A percentile compares a stretch with the other conserved stretches of the same genome.
These are phyloP conservation scores for Chaetomium tenue DNA, from an alignment of 495 filamentous ascomycete species.

Conservation along the genomic window DNA sequence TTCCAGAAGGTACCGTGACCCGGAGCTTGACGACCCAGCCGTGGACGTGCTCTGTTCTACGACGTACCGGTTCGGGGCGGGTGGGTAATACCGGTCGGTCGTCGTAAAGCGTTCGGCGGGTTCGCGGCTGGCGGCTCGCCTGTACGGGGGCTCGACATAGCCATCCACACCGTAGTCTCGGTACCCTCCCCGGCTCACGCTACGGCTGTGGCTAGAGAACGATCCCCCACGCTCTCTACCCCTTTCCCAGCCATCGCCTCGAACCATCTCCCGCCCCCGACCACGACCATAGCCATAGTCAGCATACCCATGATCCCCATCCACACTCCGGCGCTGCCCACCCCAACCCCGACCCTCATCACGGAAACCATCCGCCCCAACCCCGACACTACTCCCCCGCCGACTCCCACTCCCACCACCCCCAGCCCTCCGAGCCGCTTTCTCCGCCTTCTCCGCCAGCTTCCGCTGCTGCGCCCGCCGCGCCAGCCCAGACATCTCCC, in stretches of 20 bases:
- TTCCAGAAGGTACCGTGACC: neutral
- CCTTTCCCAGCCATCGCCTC: neutral
- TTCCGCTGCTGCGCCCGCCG: conserved; percentile 12
- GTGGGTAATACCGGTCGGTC: conserved; percentile 19
- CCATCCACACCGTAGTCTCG: neutral
- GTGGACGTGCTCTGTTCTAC: neutral
- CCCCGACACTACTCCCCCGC: neutral
- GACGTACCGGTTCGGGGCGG: conserved; percentile 15
- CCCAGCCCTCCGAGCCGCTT: neutral
- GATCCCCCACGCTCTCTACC: neutral
- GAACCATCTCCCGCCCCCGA: no score
- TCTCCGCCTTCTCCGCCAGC: conserved; percentile 3
- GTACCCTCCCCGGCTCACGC: neutral
- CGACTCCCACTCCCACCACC: neutral
- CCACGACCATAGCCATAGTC: no score
- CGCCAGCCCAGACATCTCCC: conserved; percentile 30
- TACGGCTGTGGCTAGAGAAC: neutral
- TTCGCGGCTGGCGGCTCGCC: neutral
- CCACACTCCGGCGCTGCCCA: no score
- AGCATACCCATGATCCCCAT: no score
- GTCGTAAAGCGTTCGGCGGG: neutral
- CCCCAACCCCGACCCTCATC: neutral
- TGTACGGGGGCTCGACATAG: neutral
- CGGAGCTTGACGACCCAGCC: neutral
- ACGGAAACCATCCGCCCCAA: neutral